Evolutionary conservation across 257 asterid species (phyloP).

Genomic region (Nicotiana noctiflora): DNA sequence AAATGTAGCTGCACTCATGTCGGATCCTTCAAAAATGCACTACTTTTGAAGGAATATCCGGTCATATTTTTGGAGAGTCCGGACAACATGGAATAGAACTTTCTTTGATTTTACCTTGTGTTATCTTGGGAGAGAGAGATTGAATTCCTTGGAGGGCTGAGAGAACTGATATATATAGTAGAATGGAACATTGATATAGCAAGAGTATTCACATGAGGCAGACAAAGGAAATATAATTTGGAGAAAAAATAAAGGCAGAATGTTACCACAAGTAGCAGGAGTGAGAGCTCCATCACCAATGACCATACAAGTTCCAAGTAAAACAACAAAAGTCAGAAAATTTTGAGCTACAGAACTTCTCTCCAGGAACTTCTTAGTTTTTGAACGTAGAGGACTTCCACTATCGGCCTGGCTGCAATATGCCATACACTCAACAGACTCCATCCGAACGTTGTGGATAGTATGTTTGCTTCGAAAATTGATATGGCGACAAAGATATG

Average conservation of each 20-base stretch:
- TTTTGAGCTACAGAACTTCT: conserved; percentile 35
- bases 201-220: neutral
- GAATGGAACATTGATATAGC: neutral
- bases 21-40: too few relatives aligned
- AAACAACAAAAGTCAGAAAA: conserved; percentile 39
- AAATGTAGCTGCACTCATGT: too few relatives aligned
- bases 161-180: conserved; percentile 32
- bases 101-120: conserved; percentile 37
- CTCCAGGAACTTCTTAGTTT: conserved; percentile 47
- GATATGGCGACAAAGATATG: conserved; percentile 42
- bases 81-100: too few relatives aligned
- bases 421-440: conserved; percentile 24
- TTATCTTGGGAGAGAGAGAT: conserved; percentile 50
- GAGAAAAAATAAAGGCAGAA: neutral
- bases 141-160: conserved; percentile 83
- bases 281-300: conserved; percentile 83
- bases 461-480: conserved; percentile 39
- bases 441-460: conserved; percentile 29
- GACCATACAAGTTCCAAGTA: conserved; percentile 78
- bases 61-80: too few relatives aligned
- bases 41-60: too few relatives aligned
- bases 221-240: neutral
- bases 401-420: conserved; percentile 14
- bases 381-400: conserved; percentile 29
- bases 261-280: conserved; percentile 67